Evolutionary conservation across 495 filamentous ascomycete genomes (phyloP).

Genomic region (Cudoniella acicularis): DNA sequence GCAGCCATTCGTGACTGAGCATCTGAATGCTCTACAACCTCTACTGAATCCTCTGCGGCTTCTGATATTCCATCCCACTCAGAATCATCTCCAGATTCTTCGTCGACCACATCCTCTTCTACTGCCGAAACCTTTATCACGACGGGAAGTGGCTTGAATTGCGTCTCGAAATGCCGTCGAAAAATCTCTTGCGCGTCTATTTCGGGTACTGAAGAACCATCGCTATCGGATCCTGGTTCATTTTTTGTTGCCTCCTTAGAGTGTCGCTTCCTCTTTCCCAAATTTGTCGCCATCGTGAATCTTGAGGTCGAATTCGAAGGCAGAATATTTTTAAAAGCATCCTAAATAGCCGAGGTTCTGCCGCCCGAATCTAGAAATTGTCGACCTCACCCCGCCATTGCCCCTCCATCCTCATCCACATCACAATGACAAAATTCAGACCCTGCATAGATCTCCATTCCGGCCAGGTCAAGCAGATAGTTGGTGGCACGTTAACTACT

Average conservation of each 20-base stretch:
- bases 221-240: conserved; percentile 1
- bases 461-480: conserved; percentile 96
- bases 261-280: conserved; percentile 33
- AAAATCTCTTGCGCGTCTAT: conserved; percentile 54
- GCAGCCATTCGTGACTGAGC: conserved; percentile 28
- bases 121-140: conserved; percentile 21
- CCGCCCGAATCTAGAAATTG: not conserved
- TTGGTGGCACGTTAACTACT: conserved; percentile 82
- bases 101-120: conserved; percentile 10
- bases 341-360: conserved; percentile 5
- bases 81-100: conserved; percentile 33
- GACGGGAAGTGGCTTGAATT: conserved; percentile 68
- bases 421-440: conserved; percentile 84
- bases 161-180: conserved; percentile 79
- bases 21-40: conserved; percentile 66
- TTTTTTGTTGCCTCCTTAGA: conserved; percentile 1
- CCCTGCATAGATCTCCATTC: conserved; percentile 97
- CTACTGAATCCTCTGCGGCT: conserved; percentile 26
- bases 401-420: conserved; percentile 6
- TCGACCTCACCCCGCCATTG: not conserved
- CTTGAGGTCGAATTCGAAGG: not conserved
- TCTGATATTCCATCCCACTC: conserved; percentile 67
- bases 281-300: conserved; percentile 25
- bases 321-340: not conserved
- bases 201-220: conserved; percentile 5